Conservation (phyloP, 257 asterid genomes). For the Solanum rostratum region DNA sequence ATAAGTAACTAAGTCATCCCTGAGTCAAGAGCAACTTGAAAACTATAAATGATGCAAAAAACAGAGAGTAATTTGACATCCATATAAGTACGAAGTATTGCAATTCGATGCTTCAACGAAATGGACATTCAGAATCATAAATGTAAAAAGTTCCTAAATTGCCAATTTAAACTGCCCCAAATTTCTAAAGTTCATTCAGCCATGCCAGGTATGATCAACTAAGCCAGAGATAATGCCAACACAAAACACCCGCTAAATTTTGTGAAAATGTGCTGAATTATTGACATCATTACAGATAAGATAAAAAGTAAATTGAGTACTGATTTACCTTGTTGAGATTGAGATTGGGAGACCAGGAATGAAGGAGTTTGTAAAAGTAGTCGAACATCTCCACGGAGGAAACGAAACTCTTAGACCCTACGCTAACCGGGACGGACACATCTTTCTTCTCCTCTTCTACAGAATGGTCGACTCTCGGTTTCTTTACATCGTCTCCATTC, state of each 20-base stretch:
- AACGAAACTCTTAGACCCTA: constrained; percentile 67
- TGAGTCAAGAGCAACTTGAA: background rate
- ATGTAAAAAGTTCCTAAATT: background rate
- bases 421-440: constrained; percentile 9
- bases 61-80: background rate
- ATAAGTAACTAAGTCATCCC: background rate
- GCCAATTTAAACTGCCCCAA: background rate
- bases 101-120: background rate
- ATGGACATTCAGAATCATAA: background rate
- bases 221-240: background rate
- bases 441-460: background rate
- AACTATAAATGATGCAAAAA: background rate
- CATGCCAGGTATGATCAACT: background rate
- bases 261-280: background rate
- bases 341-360: constrained; percentile 52
- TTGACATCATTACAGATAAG: background rate
- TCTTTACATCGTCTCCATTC: constrained; percentile 27
- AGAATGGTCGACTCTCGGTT: constrained; percentile 20
- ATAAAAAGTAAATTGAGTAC: background rate
- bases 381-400: constrained; percentile 63
- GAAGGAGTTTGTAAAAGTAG: constrained; percentile 66
- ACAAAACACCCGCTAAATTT: background rate
- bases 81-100: background rate
- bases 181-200: background rate
- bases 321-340: constrained; percentile 53